Conservation (phyloP, 345 rosid species). For the Eutrema yunnanense region DNA sequence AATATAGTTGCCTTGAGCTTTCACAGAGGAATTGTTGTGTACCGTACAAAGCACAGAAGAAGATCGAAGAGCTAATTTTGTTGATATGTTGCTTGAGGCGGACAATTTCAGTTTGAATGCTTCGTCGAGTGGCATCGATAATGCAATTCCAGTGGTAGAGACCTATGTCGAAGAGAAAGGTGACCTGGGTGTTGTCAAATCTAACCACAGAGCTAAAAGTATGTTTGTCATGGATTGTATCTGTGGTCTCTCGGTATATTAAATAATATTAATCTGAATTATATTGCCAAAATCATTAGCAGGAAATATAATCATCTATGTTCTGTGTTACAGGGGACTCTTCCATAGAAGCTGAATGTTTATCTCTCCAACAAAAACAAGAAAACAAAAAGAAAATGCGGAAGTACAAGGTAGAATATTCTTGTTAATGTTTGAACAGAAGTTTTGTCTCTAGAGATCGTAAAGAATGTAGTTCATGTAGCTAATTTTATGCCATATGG, state of each 20-base stretch:
- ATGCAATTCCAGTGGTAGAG: conserved; percentile 30
- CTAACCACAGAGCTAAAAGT: conserved; percentile 40
- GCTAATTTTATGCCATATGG: neutral
- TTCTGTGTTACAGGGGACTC: conserved; percentile 32
- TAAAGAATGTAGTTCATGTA: neutral
- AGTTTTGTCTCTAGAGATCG: neutral
- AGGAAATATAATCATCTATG: neutral
- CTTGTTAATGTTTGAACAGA: neutral
- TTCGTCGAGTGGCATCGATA: conserved; percentile 14
- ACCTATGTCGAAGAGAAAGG: conserved; percentile 29
- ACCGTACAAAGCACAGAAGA: conserved; percentile 47
- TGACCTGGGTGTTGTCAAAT: conserved; percentile 27
- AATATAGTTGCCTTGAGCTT: conserved; percentile 6
- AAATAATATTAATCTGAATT: neutral
- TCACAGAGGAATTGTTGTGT: conserved; percentile 46
- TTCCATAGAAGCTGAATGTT: conserved; percentile 49
- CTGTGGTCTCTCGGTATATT: neutral
- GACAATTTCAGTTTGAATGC: conserved; percentile 35
- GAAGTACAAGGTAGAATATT: conserved; percentile 59
- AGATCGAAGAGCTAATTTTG: conserved; percentile 71
- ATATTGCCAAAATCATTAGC: conserved; percentile 1
- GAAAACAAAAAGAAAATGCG: conserved; percentile 46
- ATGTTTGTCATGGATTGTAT: conserved; percentile 22
- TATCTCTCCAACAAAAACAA: conserved; percentile 50
- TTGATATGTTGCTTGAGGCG: conserved; percentile 50